A percentile compares a stretch with the other conserved stretches of the same genome.
Evolutionary conservation across 805 yeast genomes (phyloP).

Genomic region (Monosporozyma yasuniensis): DNA sequence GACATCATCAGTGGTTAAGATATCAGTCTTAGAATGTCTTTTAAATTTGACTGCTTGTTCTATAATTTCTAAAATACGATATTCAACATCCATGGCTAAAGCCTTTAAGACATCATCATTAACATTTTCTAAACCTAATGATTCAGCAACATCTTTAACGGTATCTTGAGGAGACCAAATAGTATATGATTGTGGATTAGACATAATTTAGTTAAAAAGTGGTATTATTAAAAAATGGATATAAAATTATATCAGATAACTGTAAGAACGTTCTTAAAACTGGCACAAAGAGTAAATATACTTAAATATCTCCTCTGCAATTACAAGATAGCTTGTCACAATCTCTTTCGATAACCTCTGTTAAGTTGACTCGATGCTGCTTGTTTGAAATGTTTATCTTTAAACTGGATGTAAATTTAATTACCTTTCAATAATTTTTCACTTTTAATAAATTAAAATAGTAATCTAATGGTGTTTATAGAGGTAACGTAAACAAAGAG

Average conservation of each 20-base stretch:
- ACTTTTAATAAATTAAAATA: background rate
- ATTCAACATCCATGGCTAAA: conserved; percentile 98
- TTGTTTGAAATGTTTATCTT: background rate
- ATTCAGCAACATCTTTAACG: conserved; percentile 91
- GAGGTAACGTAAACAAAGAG: background rate
- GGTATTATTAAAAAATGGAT: no score
- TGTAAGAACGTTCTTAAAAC: no score
- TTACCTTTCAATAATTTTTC: background rate
- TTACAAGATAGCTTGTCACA: background rate
- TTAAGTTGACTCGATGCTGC: background rate
- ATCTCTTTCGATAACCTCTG: background rate
- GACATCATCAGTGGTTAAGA: conserved; percentile 73
- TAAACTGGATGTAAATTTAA: background rate
- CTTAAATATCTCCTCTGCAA: no score
- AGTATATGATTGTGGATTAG: conserved; percentile 54
- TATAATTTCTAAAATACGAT: conserved; percentile 86
- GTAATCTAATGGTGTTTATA: background rate
- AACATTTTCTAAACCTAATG: conserved; percentile 65
- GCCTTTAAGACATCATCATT: conserved; percentile 92
- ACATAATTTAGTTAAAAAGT: conserved; percentile 7
- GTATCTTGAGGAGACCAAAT: conserved; percentile 98
- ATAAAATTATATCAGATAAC: no score
- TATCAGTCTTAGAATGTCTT: conserved; percentile 84
- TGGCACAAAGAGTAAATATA: no score
- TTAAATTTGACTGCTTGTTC: conserved; percentile 95